phyloP scores from a whole-genome alignment of 176 grass and related monocot species.

The Calamus simplicifolius region DNA sequence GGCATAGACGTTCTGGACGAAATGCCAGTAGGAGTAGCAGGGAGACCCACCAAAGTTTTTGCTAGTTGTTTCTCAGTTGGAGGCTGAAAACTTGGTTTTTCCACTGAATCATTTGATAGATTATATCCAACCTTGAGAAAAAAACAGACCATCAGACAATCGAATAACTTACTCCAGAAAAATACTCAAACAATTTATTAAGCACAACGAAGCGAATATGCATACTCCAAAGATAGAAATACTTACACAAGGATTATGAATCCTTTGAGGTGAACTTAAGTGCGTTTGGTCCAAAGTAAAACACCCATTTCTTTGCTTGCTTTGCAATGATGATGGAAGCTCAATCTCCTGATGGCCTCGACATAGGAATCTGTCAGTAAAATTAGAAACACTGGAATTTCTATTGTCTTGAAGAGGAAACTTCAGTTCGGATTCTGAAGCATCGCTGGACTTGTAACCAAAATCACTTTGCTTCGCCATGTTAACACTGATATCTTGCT shows the following conservation, averaged over 20 bases:
- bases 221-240: background rate
- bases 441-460: constrained; percentile 9
- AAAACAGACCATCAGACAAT: constrained; percentile 7
- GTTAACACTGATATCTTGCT: constrained; percentile 17
- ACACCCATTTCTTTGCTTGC: constrained; percentile 1
- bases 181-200: too few relatives aligned
- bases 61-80: constrained; percentile 25
- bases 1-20: constrained; percentile 10
- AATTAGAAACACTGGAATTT: background rate
- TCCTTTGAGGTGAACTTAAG: background rate
- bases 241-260: constrained; percentile 21
- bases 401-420: constrained; percentile 1
- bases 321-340: constrained; percentile 14
- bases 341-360: background rate
- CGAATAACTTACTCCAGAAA: too few relatives aligned
- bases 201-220: too few relatives aligned
- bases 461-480: constrained; percentile 46
- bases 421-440: constrained; percentile 6
- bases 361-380: background rate
- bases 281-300: background rate
- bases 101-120: constrained; percentile 17
- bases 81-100: constrained; percentile 24
- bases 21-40: constrained; percentile 3
- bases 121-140: constrained; percentile 28
- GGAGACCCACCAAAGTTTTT: constrained; percentile 2